phyloP scores from a whole-genome alignment of 2,329 filamentous ascomycete genomes.

The Allantophomopsis lycopodina region DNA sequence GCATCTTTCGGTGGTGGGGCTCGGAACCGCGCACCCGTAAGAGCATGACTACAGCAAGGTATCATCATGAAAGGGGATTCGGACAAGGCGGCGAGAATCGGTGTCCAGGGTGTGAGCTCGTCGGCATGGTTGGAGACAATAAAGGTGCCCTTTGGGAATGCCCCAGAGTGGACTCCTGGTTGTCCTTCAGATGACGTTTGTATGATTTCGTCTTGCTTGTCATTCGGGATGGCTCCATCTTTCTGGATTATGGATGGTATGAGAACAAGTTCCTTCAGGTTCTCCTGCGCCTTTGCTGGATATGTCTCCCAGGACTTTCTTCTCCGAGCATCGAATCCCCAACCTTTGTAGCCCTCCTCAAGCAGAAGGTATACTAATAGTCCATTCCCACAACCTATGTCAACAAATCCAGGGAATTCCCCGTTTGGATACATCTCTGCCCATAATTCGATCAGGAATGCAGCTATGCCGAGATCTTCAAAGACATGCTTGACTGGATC shows the following conservation, averaged over 20 bases:
- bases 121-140: constrained; percentile 97
- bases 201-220: neutral
- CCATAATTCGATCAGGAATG: constrained; percentile 91
- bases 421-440: constrained; percentile 54
- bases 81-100: constrained; percentile 66
- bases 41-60: constrained; percentile 85
- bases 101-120: constrained; percentile 92
- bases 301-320: constrained; percentile 80
- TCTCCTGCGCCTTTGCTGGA: constrained; percentile 28
- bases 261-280: constrained; percentile 44
- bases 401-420: constrained; percentile 77
- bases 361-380: constrained; percentile 74
- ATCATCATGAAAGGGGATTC: constrained; percentile 79
- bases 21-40: constrained; percentile 63
- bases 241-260: constrained; percentile 30
- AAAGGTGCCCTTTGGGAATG: constrained; percentile 65
- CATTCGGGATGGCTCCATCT: neutral
- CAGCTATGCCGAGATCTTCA: constrained; percentile 81
- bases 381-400: constrained; percentile 93
- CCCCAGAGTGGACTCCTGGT: constrained; percentile 38
- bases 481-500: constrained; percentile 89
- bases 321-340: constrained; percentile 81
- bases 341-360: constrained; percentile 69
- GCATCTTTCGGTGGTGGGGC: constrained; percentile 35
- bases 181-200: constrained; percentile 1